These are phyloP conservation scores for Waltergamsia citrina DNA, from an alignment of 2,329 filamentous ascomycete species.

Conservation along the genomic window DNA sequence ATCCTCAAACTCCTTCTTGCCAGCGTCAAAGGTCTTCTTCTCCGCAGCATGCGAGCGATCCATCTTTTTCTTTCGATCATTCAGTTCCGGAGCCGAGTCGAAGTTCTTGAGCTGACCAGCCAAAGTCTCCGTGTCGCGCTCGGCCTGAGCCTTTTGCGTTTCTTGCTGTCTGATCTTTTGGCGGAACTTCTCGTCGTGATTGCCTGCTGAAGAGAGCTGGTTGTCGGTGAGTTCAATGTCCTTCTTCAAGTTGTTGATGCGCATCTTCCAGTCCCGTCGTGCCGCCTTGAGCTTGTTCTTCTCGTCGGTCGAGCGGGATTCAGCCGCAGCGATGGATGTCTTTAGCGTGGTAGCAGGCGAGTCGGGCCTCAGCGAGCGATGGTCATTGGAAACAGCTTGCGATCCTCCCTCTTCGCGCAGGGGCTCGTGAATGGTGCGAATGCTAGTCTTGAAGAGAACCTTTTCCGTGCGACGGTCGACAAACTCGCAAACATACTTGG, in stretches of 20 bases:
- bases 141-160: conserved; percentile 60
- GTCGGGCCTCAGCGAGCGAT: conserved; percentile 59
- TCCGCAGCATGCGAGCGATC: conserved; percentile 44
- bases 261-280: conserved; percentile 66
- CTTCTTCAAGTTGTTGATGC: conserved; percentile 56
- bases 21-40: conserved; percentile 50
- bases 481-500: conserved; percentile 73
- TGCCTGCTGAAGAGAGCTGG: conserved; percentile 58
- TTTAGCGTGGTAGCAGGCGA: conserved; percentile 69
- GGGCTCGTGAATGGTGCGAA: conserved; percentile 51
- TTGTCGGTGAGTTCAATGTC: conserved; percentile 63
- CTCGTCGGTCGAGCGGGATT: conserved; percentile 61
- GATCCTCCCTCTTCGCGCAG: conserved; percentile 20
- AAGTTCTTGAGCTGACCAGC: conserved; percentile 51
- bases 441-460: conserved; percentile 61
- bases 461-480: conserved; percentile 56
- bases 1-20: conserved; percentile 42
- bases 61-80: conserved; percentile 43
- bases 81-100: conserved; percentile 54
- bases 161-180: conserved; percentile 69
- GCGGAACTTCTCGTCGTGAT: conserved; percentile 65
- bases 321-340: conserved; percentile 64
- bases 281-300: conserved; percentile 59
- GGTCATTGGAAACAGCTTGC: conserved; percentile 27
- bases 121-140: conserved; percentile 45